Conservation (phyloP, 768 basidiomycete genomes). For the Sarcodon sp. region DNA sequence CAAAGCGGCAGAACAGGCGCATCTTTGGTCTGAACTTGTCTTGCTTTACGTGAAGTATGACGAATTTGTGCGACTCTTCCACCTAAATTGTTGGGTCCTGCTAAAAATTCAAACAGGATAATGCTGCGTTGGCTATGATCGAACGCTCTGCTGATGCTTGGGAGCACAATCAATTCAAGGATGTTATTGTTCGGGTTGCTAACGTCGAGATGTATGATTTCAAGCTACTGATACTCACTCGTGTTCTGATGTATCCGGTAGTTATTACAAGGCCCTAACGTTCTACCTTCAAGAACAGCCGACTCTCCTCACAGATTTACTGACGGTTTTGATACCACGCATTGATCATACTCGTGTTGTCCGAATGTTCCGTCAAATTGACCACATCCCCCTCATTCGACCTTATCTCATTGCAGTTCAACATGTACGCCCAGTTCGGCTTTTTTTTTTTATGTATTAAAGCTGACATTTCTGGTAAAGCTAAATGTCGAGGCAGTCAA, state of each 20-base stretch:
- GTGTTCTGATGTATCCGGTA: constrained; percentile 15
- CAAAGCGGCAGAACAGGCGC: constrained; percentile 90
- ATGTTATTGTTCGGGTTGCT: constrained; percentile 89
- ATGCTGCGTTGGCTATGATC: constrained; percentile 97
- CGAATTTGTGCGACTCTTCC: constrained; percentile 57
- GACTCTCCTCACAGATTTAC: constrained; percentile 81
- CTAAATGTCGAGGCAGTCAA: constrained; percentile 96
- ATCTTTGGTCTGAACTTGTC: constrained; percentile 96
- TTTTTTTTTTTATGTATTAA: neutral
- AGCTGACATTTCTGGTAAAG: constrained; percentile 21
- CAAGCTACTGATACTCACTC: neutral
- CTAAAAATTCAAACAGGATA: constrained; percentile 43
- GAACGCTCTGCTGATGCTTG: constrained; percentile 97
- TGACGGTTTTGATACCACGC: constrained; percentile 85
- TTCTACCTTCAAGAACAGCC: constrained; percentile 96
- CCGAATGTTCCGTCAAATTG: constrained; percentile 87
- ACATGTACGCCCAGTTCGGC: constrained; percentile 40
- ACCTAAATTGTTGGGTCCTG: neutral
- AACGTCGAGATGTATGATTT: constrained; percentile 85
- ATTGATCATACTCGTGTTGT: constrained; percentile 95
- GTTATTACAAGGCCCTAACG: constrained; percentile 89
- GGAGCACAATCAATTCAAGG: constrained; percentile 99
- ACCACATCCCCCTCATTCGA: constrained; percentile 92
- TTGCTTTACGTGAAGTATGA: constrained; percentile 99
- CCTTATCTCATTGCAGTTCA: constrained; percentile 97